Evolutionary conservation across 495 filamentous ascomycete genomes (phyloP).

Genomic region (Hypoxylon lienhwacheense): DNA sequence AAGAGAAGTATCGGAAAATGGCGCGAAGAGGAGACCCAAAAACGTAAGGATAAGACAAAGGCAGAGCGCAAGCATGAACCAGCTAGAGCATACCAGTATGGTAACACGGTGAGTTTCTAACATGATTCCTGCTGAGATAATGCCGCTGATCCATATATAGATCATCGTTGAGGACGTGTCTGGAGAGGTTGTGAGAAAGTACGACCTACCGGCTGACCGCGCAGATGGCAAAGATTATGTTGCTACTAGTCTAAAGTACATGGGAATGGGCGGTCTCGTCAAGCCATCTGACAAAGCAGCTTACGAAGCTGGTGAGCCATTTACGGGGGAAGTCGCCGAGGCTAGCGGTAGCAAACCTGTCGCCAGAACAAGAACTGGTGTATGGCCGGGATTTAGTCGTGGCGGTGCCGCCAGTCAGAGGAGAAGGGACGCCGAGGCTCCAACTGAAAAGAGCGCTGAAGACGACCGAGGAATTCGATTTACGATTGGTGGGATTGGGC

Average conservation of each 20-base stretch:
- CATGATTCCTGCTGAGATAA: background rate
- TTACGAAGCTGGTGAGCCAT: constrained; percentile 26
- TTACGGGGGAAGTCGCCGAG: constrained; percentile 13
- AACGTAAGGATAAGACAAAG: constrained; percentile 61
- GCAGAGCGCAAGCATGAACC: constrained; percentile 54
- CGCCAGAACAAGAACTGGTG: constrained; percentile 33
- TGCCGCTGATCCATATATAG: constrained; percentile 39
- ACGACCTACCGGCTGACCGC: constrained; percentile 69
- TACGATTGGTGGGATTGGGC: constrained; percentile 72
- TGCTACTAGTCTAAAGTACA: constrained; percentile 50
- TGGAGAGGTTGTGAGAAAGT: constrained; percentile 96
- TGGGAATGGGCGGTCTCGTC: constrained; percentile 50
- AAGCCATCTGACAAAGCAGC: constrained; percentile 41
- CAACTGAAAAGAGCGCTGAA: constrained; percentile 54
- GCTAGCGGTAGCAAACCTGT: constrained; percentile 26
- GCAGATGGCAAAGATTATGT: constrained; percentile 43
- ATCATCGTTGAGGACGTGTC: constrained; percentile 98
- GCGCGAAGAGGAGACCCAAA: constrained; percentile 60
- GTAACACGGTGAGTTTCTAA: constrained; percentile 77
- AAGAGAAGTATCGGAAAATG: constrained; percentile 54
- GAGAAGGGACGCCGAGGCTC: constrained; percentile 45
- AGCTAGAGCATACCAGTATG: constrained; percentile 92
- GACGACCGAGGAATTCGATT: constrained; percentile 85
- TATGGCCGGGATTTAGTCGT: constrained; percentile 60
- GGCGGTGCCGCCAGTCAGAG: constrained; percentile 42